These are phyloP conservation scores for Dysphania ambrosioides DNA, from an alignment of 148 eudicot genomes.

Conservation along the genomic window DNA sequence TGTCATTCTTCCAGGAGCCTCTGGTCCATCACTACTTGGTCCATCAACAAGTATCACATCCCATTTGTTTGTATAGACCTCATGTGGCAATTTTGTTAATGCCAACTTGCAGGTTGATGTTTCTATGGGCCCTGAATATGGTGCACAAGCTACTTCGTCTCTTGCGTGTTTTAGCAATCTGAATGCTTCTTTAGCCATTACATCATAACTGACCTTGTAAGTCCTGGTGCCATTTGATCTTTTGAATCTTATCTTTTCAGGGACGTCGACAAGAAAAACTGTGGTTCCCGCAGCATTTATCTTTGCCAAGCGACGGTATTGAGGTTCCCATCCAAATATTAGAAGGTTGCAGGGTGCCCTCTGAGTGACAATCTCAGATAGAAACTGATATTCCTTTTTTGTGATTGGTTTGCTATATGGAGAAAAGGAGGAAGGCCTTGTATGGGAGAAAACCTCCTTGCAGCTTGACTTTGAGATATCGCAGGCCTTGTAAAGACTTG, in stretches of 20 bases:
- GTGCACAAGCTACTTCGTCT: constrained; percentile 39
- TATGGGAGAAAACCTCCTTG: constrained; percentile 2
- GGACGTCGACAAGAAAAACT: constrained; percentile 52
- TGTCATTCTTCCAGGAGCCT: constrained; percentile 82
- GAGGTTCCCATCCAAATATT: constrained; percentile 66
- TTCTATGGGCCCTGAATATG: constrained; percentile 24
- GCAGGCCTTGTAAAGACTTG: constrained; percentile 10
- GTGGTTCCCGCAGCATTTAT: constrained; percentile 62
- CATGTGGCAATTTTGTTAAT: constrained; percentile 49
- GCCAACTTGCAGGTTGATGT: constrained; percentile 56
- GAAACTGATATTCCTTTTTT: constrained; percentile 52
- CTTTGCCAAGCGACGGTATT: constrained; percentile 48
- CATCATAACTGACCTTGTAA: constrained; percentile 44
- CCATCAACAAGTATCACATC: constrained; percentile 86
- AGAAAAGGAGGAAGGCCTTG: not conserved
- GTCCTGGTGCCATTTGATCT: constrained; percentile 39
- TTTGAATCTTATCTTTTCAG: constrained; percentile 28
- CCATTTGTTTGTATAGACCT: constrained; percentile 62
- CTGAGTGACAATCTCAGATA: constrained; percentile 43
- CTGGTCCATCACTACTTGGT: constrained; percentile 57
- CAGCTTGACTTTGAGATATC: constrained; percentile 24
- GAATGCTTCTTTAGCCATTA: constrained; percentile 70
- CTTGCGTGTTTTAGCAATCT: constrained; percentile 63
- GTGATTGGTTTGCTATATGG: constrained; percentile 28
- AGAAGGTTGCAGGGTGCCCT: constrained; percentile 82